Conservation (phyloP, 1,284 basidiomycete species). For the Papiliotrema flavescens region DNA sequence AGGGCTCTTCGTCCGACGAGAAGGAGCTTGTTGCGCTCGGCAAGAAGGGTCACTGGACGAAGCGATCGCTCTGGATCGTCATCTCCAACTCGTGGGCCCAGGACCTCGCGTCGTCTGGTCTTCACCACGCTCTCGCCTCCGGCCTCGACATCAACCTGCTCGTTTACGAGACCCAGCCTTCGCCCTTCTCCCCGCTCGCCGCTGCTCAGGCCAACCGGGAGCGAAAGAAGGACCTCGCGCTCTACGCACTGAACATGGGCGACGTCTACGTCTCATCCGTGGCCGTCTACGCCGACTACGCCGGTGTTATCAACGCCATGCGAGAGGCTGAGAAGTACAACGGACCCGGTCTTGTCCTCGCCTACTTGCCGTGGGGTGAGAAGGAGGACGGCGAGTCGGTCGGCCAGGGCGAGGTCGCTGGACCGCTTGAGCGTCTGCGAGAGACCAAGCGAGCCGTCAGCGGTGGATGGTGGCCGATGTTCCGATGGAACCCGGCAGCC, state of each 20-base stretch:
- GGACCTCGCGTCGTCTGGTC: constrained; percentile 91
- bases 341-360: constrained; percentile 89
- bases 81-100: constrained; percentile 97
- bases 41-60: constrained; percentile 61
- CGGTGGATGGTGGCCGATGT: constrained; percentile 96
- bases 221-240: constrained; percentile 86
- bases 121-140: constrained; percentile 91
- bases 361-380: constrained; percentile 83
- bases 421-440: constrained; percentile 85
- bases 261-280: constrained; percentile 94
- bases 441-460: constrained; percentile 97
- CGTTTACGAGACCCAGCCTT: constrained; percentile 87
- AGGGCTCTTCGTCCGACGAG: constrained; percentile 46
- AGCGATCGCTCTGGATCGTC: constrained; percentile 86
- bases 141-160: constrained; percentile 91
- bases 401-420: constrained; percentile 52
- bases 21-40: constrained; percentile 56
- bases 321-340: constrained; percentile 86
- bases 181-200: constrained; percentile 59
- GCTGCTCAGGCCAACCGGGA: constrained; percentile 35
- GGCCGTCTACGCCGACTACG: constrained; percentile 92
- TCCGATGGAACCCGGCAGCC: constrained; percentile 92
- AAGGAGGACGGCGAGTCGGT: constrained; percentile 53
- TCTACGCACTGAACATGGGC: constrained; percentile 99
- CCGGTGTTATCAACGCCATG: constrained; percentile 88